Percentiles rank a stretch among this genome's conserved stretches.
phyloP scores from a whole-genome alignment of 2,329 filamentous ascomycete genomes.

The Pseudocercospora macadamiae region DNA sequence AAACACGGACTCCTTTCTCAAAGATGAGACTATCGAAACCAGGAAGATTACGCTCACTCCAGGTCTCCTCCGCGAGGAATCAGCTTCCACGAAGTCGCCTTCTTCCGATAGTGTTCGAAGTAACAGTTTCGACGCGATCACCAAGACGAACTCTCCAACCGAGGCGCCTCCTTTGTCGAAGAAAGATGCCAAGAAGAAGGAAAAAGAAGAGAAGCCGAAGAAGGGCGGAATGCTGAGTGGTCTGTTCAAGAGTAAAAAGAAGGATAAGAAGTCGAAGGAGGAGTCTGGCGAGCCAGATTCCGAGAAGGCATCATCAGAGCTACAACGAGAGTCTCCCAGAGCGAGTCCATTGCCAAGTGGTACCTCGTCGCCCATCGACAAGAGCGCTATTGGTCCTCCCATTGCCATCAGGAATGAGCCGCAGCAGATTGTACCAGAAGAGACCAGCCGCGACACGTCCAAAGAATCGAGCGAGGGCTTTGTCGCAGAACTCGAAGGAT shows the following conservation, averaged over 20 bases:
- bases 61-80: constrained; percentile 84
- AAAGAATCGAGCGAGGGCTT: constrained; percentile 27
- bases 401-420: constrained; percentile 8
- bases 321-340: constrained; percentile 28
- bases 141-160: constrained; percentile 65
- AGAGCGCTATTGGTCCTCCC: constrained; percentile 11
- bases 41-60: constrained; percentile 97
- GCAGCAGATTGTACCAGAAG: constrained; percentile 9
- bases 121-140: constrained; percentile 75
- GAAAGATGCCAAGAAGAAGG: constrained; percentile 75
- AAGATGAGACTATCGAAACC: constrained; percentile 91
- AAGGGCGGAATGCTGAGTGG: constrained; percentile 73
- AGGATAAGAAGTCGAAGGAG: constrained; percentile 63
- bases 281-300: constrained; percentile 34
- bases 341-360: constrained; percentile 28
- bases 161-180: constrained; percentile 67
- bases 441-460: constrained; percentile 15
- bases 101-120: constrained; percentile 42
- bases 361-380: constrained; percentile 30
- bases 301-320: constrained; percentile 38
- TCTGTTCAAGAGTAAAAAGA: constrained; percentile 67
- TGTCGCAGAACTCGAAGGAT: constrained; percentile 43
- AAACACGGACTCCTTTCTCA: constrained; percentile 96
- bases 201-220: constrained; percentile 74
- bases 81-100: constrained; percentile 41